Conservation (phyloP, 345 rosid genomes). For the Melaleuca alternifolia region DNA sequence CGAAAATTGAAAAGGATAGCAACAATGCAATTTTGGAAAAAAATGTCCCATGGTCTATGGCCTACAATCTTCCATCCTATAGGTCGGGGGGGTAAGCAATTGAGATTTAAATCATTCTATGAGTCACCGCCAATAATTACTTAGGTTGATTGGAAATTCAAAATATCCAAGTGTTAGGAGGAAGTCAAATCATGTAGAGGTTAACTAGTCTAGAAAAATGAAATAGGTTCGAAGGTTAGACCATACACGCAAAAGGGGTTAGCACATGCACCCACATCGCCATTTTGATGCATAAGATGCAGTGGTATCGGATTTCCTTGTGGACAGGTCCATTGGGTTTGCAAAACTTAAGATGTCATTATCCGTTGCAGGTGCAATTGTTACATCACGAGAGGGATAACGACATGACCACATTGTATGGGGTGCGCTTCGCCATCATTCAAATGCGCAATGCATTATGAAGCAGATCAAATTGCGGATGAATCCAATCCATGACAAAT, state of each 20-base stretch:
- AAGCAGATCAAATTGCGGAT: background rate
- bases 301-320: background rate
- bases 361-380: background rate
- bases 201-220: background rate
- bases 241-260: background rate
- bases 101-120: background rate
- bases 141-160: background rate
- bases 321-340: background rate
- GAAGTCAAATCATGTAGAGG: background rate
- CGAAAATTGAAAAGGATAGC: background rate
- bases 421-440: background rate
- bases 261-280: background rate
- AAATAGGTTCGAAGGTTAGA: background rate
- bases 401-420: background rate
- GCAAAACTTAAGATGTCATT: background rate
- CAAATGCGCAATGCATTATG: background rate
- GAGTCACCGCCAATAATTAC: background rate
- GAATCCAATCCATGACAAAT: background rate
- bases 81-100: background rate
- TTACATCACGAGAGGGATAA: background rate
- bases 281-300: background rate
- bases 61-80: background rate
- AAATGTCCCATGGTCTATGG: background rate
- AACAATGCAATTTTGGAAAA: background rate
- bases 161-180: background rate